Evolutionary conservation across 345 rosid genomes (phyloP), one percentile per base, ranked within the genome.

Genomic region (Viola odorata): DNA sequence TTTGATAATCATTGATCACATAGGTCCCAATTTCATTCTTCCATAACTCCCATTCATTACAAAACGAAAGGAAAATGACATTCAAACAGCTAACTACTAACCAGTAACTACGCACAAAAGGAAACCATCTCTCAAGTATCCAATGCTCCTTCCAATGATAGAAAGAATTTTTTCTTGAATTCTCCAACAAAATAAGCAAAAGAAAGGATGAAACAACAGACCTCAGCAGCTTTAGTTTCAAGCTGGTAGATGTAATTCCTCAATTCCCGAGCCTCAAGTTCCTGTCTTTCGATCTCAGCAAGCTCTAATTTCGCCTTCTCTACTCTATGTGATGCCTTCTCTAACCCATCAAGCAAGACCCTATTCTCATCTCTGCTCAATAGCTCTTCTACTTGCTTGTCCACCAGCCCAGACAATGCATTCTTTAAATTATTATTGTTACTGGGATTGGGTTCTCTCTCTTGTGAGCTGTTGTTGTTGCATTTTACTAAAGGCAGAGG

Each of bases 211-310:
- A 69, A 45, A 44, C 32, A 69, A 14, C 73, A 50, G 44, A 88
- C 92, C 96, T 88, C 84, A n/a, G 80, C 68, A 38, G 86, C 92
- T 79, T 82, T 84, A 61, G 60, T 58, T 72, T 88, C 82, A 49
- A 84, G 90, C 70, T 82, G 63, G 53, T 73, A 74, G 58, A 85
- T 69, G 61, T 89, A 81, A 63, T 71, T 76, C 66, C 77, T 77
- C 61, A 78, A 16, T 69, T 66, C 66, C 53, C 68, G 72, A 40
- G 89, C 85, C 68, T 89, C 91, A 53, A 80, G 62, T 48, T 85
- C 86, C 74, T 82, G 89, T 57, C 80, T 79, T 80, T 84, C 84
- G 57, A 92, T 89, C 78, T 89, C 94, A 7, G 75, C 83, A 38
- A 92, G 88, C 62, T 81, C 81, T 66, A 68, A 70, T 78, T 70